phyloP scores from a whole-genome alignment of 2,329 filamentous ascomycete species.

The Claviceps pusilla region DNA sequence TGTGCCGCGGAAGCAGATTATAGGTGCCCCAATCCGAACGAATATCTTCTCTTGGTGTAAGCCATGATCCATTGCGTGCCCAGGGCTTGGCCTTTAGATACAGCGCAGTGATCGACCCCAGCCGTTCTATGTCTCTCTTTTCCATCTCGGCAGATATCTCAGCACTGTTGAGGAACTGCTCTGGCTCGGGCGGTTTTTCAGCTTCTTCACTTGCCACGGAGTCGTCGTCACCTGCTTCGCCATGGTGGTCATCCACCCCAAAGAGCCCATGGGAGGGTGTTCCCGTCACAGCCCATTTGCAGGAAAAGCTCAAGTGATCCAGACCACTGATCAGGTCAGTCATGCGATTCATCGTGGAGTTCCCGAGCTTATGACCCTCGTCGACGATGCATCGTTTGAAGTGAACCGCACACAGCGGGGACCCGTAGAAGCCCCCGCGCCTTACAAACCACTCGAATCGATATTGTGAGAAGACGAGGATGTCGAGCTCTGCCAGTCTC shows the following conservation, averaged over 20 bases:
- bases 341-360: constrained; percentile 33
- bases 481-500: constrained; percentile 51
- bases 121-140: constrained; percentile 47
- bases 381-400: constrained; percentile 86
- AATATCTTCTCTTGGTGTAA: constrained; percentile 36
- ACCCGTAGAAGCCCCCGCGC: constrained; percentile 25
- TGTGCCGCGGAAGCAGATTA: constrained; percentile 44
- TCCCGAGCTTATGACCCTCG: constrained; percentile 75
- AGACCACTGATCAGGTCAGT: constrained; percentile 29
- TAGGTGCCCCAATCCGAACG: constrained; percentile 58
- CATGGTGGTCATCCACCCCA: constrained; percentile 33
- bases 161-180: too few relatives aligned
- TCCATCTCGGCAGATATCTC: constrained; percentile 27
- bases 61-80: constrained; percentile 38
- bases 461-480: constrained; percentile 61
- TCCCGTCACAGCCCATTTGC: constrained; percentile 79
- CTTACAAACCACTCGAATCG: constrained; percentile 50
- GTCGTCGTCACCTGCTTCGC: too few relatives aligned
- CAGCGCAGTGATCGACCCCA: constrained; percentile 49
- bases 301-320: constrained; percentile 45
- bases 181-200: too few relatives aligned
- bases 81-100: constrained; percentile 70
- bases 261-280: constrained; percentile 76
- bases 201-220: too few relatives aligned
- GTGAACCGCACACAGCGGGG: constrained; percentile 54